Base-by-base conservation (phyloP, 2,329 filamentous ascomycete species). In the Aureobasidium melanogenum region DNA sequence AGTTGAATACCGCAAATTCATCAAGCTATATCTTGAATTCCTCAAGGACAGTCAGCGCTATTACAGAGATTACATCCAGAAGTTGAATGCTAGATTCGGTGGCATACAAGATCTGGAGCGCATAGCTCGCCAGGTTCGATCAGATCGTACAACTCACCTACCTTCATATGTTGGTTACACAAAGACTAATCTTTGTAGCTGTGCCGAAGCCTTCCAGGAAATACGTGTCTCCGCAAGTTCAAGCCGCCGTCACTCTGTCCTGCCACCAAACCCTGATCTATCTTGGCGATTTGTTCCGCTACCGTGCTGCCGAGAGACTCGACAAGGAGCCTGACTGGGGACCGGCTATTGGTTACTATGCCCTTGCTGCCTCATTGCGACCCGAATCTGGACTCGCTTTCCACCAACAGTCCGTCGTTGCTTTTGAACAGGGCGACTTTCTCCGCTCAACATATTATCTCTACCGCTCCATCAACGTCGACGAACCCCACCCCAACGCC, bases 361-460 rank as follows among this genome's bases (percentile, higher is more conserved):
- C 83, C 60, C 79, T 97, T 63, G 94, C 94, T 24, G 84, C 86
- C 65, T 84, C 88, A 56, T 82, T 97, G 58, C 83, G 88, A 66
- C 91, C 93, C 3, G 79, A 84, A 19, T 91, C 88, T 48, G 93
- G 93, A 32, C 84, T 86, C 64, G 88, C 91, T 17, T 88, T 95
- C 69, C 93, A 99, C 69, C 94, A 97, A 73, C 85, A 94, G 72
- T 92, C 89, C 38, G 89, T 97, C 38, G 87, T 97, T 63, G 87
- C 88, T 63, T 82, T 90, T 51, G 86, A 88, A 58, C 85, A 92
- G 67, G 83, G 82, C 62, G 88, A 93, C 66, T 88, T 95, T 71
- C 82, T 97, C 55, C 85, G 91, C 64, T 87, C 91, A 10, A 87
- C 95, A 32, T 97, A 97, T 73, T 86, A 96, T 72, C 84, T 97